Base-by-base conservation (phyloP, 192 early-diverging fungal genomes). In the Linnemannia schmuckeri region DNA sequence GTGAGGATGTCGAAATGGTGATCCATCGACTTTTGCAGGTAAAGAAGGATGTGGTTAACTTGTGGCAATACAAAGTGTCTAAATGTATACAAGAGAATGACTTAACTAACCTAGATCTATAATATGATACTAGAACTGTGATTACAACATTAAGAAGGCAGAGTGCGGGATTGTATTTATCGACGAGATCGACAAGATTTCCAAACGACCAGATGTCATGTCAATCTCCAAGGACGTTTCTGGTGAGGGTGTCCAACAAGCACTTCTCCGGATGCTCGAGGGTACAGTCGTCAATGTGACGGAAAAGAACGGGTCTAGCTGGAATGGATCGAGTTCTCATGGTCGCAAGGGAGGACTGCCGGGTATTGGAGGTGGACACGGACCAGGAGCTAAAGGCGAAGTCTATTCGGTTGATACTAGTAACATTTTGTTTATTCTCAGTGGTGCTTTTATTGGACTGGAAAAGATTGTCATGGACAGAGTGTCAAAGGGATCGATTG, bases 151-250 rank as follows among this genome's bases (percentile, higher is more conserved):
- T 38, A 91, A 92, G 47, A 92, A 92, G 22, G 96, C 96, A 2
- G 94, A 97, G 83, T 91, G 92, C 17, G 96, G 96, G 0, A 96
- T 97, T 44, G 93, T 97, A 35, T 97, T 97, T 90, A 96, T 97
- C 74, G 96, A 97, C 75, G 96, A 97, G 86, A 96, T 97, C 70
- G 96, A 97, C 90, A 97, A 97, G 89, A 95, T 97, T 71, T 93
- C 96, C 20, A 89, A 94, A 61, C 89, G 94, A 77, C 92, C 94
- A 0, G 96, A 97, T 82, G 83, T 92, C 6, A 89, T 90, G 72
- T 92, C 92, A 1, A 90, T 93, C 68, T 94, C 94, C 40, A 94
- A 94, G 70, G 96, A 97, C 79, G 96, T 97, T 0, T 96, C 95
- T 13, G 96, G 96, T 76, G 96, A 97, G 87, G 96, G 96, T 33